Evolutionary conservation across 306 rosid species (phyloP).

Genomic region (Lathyrus tuberosus): DNA sequence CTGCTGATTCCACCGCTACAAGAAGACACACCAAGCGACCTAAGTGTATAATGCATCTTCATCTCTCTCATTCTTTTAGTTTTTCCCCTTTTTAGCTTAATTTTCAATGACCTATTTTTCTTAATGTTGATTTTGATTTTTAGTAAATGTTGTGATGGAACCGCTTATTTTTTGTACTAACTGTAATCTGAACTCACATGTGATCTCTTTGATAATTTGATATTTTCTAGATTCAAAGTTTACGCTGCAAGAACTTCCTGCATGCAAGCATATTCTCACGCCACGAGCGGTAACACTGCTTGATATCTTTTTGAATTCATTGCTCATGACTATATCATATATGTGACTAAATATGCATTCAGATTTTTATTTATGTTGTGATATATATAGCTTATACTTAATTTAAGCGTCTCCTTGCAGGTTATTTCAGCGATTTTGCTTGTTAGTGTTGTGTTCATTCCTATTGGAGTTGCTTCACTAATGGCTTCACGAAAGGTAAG

Average conservation of each 20-base stretch:
- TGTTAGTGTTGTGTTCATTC: no score
- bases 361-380: no score
- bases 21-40: constrained; percentile 87
- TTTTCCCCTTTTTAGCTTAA: constrained; percentile 10
- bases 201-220: not conserved
- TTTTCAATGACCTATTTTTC: constrained; percentile 14
- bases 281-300: constrained; percentile 70
- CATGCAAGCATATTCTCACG: constrained; percentile 96
- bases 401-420: no score
- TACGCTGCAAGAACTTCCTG: constrained; percentile 98
- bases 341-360: no score
- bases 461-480: no score
- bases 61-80: constrained; percentile 11
- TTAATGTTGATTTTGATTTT: not conserved
- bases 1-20: constrained; percentile 69
- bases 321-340: constrained; percentile 21
- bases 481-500: no score
- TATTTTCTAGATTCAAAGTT: constrained; percentile 78
- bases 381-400: no score
- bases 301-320: constrained; percentile 14
- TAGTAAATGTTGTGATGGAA: not conserved
- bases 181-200: constrained; percentile 34
- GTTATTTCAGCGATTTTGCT: no score
- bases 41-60: constrained; percentile 63
- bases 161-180: constrained; percentile 7